Conservation (phyloP, 2,329 filamentous ascomycete genomes). For the Diaporthe longicolla region DNA sequence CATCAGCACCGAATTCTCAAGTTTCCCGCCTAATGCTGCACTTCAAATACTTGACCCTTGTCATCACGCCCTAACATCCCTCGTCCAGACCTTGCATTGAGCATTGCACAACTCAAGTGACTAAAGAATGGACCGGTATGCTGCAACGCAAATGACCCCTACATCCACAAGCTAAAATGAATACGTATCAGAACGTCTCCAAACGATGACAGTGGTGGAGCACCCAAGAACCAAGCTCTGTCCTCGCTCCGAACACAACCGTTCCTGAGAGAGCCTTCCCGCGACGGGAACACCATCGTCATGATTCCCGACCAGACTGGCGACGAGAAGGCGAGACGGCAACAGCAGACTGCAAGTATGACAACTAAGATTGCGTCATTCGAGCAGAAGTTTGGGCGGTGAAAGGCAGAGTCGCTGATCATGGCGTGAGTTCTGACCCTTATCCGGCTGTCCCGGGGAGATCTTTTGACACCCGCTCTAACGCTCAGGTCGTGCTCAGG, state of each 20-base stretch:
- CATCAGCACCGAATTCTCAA: background rate
- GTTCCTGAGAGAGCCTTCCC: slow-evolving; percentile 11
- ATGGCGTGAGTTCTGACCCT: background rate
- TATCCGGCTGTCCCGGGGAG: background rate
- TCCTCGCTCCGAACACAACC: slow-evolving; percentile 2
- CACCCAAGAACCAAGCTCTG: background rate
- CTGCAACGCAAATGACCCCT: background rate
- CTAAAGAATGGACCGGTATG: slow-evolving; percentile 1
- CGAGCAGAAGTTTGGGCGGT: slow-evolving; percentile 20
- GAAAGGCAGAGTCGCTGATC: background rate
- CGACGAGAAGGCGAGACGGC: background rate
- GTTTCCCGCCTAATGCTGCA: too few relatives aligned
- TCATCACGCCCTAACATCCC: background rate
- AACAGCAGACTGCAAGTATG: slow-evolving; percentile 20
- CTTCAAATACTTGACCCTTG: background rate
- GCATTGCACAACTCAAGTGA: background rate
- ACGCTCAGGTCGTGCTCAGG: background rate
- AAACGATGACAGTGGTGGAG: background rate
- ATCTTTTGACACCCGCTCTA: background rate
- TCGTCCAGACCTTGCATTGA: too few relatives aligned
- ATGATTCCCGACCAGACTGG: slow-evolving; percentile 20
- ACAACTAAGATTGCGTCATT: slow-evolving; percentile 17
- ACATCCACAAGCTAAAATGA: background rate
- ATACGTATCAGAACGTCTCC: background rate
- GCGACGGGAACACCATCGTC: slow-evolving; percentile 19